These are phyloP conservation scores for Fusarium duplospermum DNA, from an alignment of 2,329 filamentous ascomycete species.

Conservation along the genomic window DNA sequence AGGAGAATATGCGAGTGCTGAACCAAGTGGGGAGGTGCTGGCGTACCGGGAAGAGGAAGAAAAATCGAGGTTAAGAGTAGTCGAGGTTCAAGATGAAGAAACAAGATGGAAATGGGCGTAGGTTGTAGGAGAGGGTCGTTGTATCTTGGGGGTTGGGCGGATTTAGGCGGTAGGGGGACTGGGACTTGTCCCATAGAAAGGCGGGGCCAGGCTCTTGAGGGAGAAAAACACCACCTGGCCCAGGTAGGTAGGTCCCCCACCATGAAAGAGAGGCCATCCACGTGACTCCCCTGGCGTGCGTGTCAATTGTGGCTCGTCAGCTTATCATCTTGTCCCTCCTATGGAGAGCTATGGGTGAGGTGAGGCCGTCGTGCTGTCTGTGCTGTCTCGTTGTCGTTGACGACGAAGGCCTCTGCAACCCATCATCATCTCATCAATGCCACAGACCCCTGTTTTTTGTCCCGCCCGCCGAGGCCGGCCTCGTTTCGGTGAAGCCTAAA, in stretches of 20 bases:
- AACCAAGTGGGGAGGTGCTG: not conserved
- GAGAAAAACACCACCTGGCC: constrained; percentile 47
- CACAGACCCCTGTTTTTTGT: constrained; percentile 16
- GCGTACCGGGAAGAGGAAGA: constrained; percentile 34
- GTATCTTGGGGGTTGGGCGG: constrained; percentile 29
- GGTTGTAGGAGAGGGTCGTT: constrained; percentile 24
- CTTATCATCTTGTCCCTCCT: not conserved
- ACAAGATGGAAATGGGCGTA: constrained; percentile 36
- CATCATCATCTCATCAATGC: constrained; percentile 16
- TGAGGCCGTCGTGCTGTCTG: not conserved
- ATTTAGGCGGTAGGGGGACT: constrained; percentile 38
- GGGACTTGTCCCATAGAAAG: constrained; percentile 38
- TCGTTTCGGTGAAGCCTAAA: not conserved
- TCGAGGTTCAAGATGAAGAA: constrained; percentile 38
- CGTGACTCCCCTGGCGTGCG: constrained; percentile 45
- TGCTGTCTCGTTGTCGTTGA: not conserved
- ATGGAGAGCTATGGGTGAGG: not conserved
- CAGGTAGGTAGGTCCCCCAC: constrained; percentile 28
- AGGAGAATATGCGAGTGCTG: not conserved
- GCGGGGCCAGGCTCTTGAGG: constrained; percentile 44
- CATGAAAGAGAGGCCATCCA: constrained; percentile 45
- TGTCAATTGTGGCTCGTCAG: constrained; percentile 34
- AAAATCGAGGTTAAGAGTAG: constrained; percentile 24
- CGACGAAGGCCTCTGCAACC: not conserved
- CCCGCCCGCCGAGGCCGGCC: not conserved